Base-by-base conservation (phyloP, 352 stramenopile species). In the Pythium insidiosum region DNA sequence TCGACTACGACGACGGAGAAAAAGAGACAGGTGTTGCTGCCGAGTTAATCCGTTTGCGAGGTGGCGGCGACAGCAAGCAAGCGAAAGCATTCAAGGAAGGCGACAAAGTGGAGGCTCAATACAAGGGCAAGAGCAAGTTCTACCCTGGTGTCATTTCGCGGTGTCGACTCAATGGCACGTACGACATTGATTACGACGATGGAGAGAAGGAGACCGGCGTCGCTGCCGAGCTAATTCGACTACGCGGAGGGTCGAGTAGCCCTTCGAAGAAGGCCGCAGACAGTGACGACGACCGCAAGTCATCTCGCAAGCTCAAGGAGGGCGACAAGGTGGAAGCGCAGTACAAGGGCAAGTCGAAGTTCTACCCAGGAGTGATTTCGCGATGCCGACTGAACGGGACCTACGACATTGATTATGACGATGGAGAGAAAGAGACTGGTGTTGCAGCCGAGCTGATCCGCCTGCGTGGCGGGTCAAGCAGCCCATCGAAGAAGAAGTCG, bases 151-250 rank as follows among this genome's bases (percentile, higher is more conserved):
- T 68, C 39, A 80, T 94, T 28, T 61, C 55, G 5, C 43, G 50
- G 2, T 61, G 66, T 0, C 63, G 85, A 38, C 45, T 56, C 7
- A 73, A 93, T 37, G 65, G 62, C 7, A 88, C 72, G 15, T 81
- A 74, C 52, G 76, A 87, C 25, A 56, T 93, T 43, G n/a, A 60
- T 24, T 93, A 88, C 37, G 67, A 83, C 1, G 73, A 84, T 38
- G 80, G 73, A 18, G 70, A 86, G 22, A 62, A 63, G 16, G 74
- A 92, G 38, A 69, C 57, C 25, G 39, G 72, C 15, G 68, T 68
- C 28, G 28, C 28, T 13, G 28, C 28, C 15, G 10, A 13, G 55
- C 85, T 38, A 63, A 68, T 16, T 76, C 70, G 12, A 83, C 59
- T n/a, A n/a, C n/a, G n/a, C n/a, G n/a, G n/a, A n/a, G n/a, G n/a